These are phyloP conservation scores for Diutina neorugosa DNA, from an alignment of 1,139 yeast genomes.

Conservation along the genomic window DNA sequence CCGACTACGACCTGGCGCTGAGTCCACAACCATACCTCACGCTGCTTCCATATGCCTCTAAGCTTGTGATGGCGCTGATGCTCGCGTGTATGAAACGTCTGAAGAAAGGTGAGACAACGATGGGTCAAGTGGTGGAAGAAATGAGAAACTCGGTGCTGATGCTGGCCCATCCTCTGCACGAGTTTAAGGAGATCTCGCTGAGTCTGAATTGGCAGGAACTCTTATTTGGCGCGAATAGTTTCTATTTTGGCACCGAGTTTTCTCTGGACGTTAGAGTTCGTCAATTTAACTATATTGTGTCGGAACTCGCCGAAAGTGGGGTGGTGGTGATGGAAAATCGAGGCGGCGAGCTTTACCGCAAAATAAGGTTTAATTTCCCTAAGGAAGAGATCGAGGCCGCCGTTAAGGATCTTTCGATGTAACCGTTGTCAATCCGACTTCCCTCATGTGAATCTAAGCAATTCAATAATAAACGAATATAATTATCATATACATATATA, in stretches of 20 bases:
- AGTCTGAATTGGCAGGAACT: background rate
- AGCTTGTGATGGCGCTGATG: constrained; percentile 58
- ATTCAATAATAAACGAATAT: too few relatives aligned
- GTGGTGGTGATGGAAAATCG: background rate
- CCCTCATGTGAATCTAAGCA: too few relatives aligned
- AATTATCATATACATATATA: too few relatives aligned
- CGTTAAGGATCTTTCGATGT: background rate
- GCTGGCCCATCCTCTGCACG: constrained; percentile 10
- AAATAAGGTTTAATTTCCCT: background rate
- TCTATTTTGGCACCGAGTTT: background rate
- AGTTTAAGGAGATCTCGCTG: background rate
- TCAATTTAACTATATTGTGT: background rate
- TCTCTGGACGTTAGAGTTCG: background rate
- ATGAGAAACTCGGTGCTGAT: constrained; percentile 31
- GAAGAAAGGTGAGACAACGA: constrained; percentile 56
- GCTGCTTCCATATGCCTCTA: constrained; percentile 55
- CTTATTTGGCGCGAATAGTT: background rate
- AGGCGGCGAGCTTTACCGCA: background rate
- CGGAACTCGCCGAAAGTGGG: background rate
- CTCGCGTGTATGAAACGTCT: constrained; percentile 54
- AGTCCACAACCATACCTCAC: constrained; percentile 39
- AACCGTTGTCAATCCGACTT: too few relatives aligned
- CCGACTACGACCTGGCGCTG: constrained; percentile 73
- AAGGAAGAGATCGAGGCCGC: background rate
- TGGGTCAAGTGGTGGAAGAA: constrained; percentile 76